Percentiles rank a stretch among this genome's conserved stretches.
phyloP scores from a whole-genome alignment of 441 rosid genomes.

The Gossypium trilobum region DNA sequence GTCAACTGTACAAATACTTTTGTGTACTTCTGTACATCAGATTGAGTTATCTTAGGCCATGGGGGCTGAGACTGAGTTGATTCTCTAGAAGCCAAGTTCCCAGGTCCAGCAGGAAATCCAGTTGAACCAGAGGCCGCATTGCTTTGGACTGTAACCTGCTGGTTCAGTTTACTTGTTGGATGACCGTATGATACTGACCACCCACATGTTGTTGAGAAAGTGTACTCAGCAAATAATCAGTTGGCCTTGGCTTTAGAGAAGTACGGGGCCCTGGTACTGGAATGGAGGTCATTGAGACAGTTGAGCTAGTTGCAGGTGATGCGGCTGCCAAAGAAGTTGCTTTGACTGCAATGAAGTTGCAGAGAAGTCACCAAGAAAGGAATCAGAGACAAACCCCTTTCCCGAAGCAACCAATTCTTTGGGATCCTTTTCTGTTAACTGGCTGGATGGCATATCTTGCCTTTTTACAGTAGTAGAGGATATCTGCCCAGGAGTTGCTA shows the following conservation, averaged over 20 bases:
- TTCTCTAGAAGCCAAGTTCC: slow-evolving; percentile 42
- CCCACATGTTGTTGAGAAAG: slow-evolving; percentile 43
- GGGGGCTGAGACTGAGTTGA: slow-evolving; percentile 43
- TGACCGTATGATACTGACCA: slow-evolving; percentile 35
- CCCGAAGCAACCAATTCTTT: slow-evolving; percentile 41
- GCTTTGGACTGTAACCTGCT: slow-evolving; percentile 29
- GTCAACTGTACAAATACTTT: slow-evolving; percentile 86
- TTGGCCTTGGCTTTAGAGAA: slow-evolving; percentile 32
- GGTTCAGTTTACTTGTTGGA: slow-evolving; percentile 27
- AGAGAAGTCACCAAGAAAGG: slow-evolving; percentile 69
- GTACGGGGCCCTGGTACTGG: slow-evolving; percentile 39
- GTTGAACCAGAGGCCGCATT: slow-evolving; percentile 31
- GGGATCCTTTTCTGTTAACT: slow-evolving; percentile 37
- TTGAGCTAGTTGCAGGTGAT: slow-evolving; percentile 31
- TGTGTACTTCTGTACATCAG: slow-evolving; percentile 70
- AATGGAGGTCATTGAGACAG: slow-evolving; percentile 36
- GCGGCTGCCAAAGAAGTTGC: slow-evolving; percentile 30
- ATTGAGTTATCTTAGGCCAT: slow-evolving; percentile 84
- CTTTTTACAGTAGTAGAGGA: slow-evolving; percentile 26
- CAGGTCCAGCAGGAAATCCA: slow-evolving; percentile 46
- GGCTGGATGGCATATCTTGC: slow-evolving; percentile 37
- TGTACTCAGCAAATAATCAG: slow-evolving; percentile 32
- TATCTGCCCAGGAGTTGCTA: slow-evolving; percentile 34
- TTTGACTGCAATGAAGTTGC: slow-evolving; percentile 42
- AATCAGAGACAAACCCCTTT: slow-evolving; percentile 57